These are phyloP conservation scores for Colletotrichum gloeosporioides DNA, from an alignment of 2,329 filamentous ascomycete genomes.

Conservation along the genomic window DNA sequence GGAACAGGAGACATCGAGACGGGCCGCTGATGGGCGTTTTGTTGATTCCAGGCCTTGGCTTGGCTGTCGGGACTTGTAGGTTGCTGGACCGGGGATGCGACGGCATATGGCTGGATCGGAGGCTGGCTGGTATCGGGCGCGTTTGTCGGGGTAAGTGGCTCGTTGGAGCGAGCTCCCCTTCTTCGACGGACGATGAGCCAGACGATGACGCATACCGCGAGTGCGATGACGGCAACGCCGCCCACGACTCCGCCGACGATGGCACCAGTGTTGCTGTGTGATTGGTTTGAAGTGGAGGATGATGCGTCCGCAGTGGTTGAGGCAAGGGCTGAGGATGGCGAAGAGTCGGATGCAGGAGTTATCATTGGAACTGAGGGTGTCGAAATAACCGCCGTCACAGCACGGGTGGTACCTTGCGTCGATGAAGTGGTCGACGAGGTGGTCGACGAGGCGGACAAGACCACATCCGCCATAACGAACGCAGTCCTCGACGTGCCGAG, in stretches of 20 bases:
- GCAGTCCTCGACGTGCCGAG: background rate
- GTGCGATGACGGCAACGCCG: fast-evolving
- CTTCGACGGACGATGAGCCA: background rate
- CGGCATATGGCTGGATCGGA: background rate
- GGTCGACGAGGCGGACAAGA: background rate
- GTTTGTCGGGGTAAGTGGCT: background rate
- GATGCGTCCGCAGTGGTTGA: background rate
- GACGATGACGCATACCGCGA: background rate
- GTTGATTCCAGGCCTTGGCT: background rate
- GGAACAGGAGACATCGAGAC: background rate
- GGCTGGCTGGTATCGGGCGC: background rate
- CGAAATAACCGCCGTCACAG: too few relatives aligned
- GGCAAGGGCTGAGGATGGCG: background rate
- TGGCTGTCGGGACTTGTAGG: background rate
- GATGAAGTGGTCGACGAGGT: too few relatives aligned
- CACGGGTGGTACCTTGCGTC: too few relatives aligned
- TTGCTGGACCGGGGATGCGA: background rate
- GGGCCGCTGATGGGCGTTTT: background rate
- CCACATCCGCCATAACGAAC: background rate
- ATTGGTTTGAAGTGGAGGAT: fast-evolving
- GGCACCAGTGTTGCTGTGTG: background rate
- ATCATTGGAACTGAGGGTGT: fast-evolving
- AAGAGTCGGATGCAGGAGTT: background rate
- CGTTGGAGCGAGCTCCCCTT: background rate
- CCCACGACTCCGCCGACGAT: background rate